Evolutionary conservation across 495 filamentous ascomycete species (phyloP).

Genomic region (Daldinia decipiens): DNA sequence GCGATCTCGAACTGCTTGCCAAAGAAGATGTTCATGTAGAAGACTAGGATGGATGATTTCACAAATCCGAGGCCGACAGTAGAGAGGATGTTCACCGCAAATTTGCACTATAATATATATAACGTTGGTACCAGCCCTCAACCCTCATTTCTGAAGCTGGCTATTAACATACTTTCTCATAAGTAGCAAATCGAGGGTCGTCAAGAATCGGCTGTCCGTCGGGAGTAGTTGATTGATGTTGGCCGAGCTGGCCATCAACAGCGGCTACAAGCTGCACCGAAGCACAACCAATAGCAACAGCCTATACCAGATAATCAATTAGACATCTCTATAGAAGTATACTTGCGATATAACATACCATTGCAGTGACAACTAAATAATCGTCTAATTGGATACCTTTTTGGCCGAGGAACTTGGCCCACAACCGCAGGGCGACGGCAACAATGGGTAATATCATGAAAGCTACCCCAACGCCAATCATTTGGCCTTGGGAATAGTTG

Average conservation of each 20-base stretch:
- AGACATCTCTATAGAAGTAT: neutral
- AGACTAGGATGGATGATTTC: conserved; percentile 62
- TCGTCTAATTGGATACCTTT: conserved; percentile 18
- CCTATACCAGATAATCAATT: conserved; percentile 4
- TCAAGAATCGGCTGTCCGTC: conserved; percentile 42
- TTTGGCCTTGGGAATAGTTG: conserved; percentile 22
- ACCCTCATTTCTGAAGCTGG: neutral
- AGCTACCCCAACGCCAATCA: conserved; percentile 19
- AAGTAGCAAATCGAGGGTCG: conserved; percentile 44
- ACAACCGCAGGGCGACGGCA: conserved; percentile 12
- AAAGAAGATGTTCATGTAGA: conserved; percentile 54
- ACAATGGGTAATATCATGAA: conserved; percentile 21
- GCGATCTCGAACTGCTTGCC: conserved; percentile 23
- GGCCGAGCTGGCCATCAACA: conserved; percentile 44
- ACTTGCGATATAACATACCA: neutral
- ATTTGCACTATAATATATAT: conserved; percentile 20
- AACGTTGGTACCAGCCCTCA: conserved; percentile 4
- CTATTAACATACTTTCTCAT: conserved; percentile 39
- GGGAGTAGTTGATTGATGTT: conserved; percentile 39
- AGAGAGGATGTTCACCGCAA: conserved; percentile 59
- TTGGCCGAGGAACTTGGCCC: conserved; percentile 15
- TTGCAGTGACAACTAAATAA: conserved; percentile 13
- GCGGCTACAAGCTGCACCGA: conserved; percentile 17
- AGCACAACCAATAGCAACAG: conserved; percentile 12
- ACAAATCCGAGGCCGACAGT: conserved; percentile 62